phyloP scores from a whole-genome alignment of 306 rosid species.

The Begonia masoniana region DNA sequence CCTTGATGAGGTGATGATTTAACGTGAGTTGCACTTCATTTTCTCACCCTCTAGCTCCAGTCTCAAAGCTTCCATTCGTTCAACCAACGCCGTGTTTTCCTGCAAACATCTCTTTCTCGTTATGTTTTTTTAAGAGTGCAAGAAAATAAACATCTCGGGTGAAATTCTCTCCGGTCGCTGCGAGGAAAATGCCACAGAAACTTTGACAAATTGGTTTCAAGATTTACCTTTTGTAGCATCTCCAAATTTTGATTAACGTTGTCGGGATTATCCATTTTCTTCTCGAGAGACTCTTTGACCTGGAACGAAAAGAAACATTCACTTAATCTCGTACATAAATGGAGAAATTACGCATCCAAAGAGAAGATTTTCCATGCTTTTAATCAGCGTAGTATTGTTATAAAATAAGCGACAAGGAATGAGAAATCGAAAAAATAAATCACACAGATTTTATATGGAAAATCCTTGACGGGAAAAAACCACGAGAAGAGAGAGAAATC shows the following conservation, averaged over 20 bases:
- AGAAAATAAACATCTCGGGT: background rate
- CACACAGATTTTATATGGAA: no score
- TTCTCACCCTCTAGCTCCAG: conserved; percentile 7
- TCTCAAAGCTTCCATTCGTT: conserved; percentile 8
- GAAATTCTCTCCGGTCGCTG: background rate
- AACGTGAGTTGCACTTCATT: conserved; percentile 6
- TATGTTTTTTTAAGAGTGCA: background rate
- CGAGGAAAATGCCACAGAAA: background rate
- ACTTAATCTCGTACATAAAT: conserved; percentile 7
- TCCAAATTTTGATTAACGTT: conserved; percentile 28
- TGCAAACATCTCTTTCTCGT: conserved; percentile 19
- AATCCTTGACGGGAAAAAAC: no score
- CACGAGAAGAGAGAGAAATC: no score
- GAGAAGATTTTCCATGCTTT: no score
- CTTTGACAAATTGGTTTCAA: background rate
- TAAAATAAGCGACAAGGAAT: no score
- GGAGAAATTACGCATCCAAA: background rate
- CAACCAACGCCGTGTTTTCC: conserved; percentile 6
- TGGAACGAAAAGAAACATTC: conserved; percentile 14
- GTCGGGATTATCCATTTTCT: conserved; percentile 23
- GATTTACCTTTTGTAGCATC: conserved; percentile 41
- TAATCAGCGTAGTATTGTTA: no score
- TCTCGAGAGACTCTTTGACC: conserved; percentile 33
- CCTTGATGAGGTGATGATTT: background rate
- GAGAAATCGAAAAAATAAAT: no score